A percentile compares a stretch with the other conserved stretches of the same genome.
Evolutionary conservation across 345 rosid genomes (phyloP).

Genomic region (Geranium brycei): DNA sequence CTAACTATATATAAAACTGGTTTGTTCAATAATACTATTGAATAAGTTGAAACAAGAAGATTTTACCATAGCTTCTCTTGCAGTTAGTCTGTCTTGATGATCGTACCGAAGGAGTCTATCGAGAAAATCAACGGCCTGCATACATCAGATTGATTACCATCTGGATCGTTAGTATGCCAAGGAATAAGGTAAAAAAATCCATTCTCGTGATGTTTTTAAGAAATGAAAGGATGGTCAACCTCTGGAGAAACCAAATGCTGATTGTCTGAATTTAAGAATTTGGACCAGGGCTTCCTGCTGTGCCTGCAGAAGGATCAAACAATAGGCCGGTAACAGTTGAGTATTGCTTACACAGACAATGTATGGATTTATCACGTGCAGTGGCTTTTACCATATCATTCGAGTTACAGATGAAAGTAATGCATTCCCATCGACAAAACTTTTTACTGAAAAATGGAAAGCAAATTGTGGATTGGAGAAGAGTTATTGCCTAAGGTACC

Average conservation of each 20-base stretch:
- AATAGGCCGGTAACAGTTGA: background rate
- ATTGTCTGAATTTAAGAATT: conserved; percentile 71
- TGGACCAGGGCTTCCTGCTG: conserved; percentile 88
- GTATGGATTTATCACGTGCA: background rate
- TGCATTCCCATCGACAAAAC: background rate
- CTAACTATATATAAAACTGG: no score
- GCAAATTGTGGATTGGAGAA: background rate
- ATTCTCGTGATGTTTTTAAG: background rate
- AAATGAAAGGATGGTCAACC: conserved; percentile 23
- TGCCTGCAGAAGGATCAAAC: conserved; percentile 42
- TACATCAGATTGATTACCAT: conserved; percentile 7
- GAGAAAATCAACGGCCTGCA: conserved; percentile 88
- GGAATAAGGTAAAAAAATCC: background rate
- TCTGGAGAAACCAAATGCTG: conserved; percentile 87
- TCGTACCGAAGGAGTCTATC: conserved; percentile 80
- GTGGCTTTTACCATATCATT: background rate
- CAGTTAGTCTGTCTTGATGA: conserved; percentile 89
- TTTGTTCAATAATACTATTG: background rate
- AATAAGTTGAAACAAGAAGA: conserved; percentile 3
- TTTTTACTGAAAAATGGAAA: background rate
- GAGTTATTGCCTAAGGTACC: conserved; percentile 29
- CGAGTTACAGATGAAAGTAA: no score
- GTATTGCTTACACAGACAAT: no score
- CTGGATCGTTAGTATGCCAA: conserved; percentile 3
- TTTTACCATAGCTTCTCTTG: conserved; percentile 85